Percentiles rank a stretch among this genome's conserved stretches.
Evolutionary conservation across 352 stramenopile genomes (phyloP).

Genomic region (Nannochloropsis limnetica): DNA sequence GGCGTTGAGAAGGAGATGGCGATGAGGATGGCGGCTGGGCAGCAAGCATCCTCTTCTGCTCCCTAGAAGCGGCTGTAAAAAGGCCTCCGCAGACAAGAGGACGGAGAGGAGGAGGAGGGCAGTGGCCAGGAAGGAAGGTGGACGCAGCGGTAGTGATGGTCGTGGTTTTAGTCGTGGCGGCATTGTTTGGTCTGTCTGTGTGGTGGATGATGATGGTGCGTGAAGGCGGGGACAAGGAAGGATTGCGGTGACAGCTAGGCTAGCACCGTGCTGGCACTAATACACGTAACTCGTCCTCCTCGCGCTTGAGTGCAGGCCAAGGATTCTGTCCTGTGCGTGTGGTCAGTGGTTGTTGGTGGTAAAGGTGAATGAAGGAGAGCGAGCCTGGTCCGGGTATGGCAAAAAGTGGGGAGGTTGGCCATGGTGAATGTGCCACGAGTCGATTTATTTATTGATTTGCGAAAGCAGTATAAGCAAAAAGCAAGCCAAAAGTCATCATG

Average conservation of each 20-base stretch:
- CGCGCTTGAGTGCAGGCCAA: neutral
- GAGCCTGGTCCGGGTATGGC: neutral
- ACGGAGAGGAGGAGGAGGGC: neutral
- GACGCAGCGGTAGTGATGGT: neutral
- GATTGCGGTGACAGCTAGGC: neutral
- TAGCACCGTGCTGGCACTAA: neutral
- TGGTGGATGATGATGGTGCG: neutral
- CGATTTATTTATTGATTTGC: no score
- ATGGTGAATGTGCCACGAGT: neutral
- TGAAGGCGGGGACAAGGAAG: neutral
- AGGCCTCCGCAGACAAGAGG: neutral
- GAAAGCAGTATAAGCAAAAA: no score
- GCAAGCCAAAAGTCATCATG: neutral
- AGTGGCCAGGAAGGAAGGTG: neutral
- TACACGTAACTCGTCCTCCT: neutral
- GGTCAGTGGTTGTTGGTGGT: neutral
- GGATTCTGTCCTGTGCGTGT: neutral
- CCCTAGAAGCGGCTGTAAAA: neutral
- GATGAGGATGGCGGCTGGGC: neutral
- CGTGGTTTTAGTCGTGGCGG: neutral
- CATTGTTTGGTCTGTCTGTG: neutral
- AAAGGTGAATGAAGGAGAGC: neutral
- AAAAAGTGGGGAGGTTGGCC: neutral
- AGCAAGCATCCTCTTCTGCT: neutral
- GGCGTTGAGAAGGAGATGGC: neutral